Percentiles rank a stretch among this genome's conserved stretches.
These are phyloP conservation scores for Pyricularia sp. DNA, from an alignment of 2,329 filamentous ascomycete species.

Conservation along the genomic window DNA sequence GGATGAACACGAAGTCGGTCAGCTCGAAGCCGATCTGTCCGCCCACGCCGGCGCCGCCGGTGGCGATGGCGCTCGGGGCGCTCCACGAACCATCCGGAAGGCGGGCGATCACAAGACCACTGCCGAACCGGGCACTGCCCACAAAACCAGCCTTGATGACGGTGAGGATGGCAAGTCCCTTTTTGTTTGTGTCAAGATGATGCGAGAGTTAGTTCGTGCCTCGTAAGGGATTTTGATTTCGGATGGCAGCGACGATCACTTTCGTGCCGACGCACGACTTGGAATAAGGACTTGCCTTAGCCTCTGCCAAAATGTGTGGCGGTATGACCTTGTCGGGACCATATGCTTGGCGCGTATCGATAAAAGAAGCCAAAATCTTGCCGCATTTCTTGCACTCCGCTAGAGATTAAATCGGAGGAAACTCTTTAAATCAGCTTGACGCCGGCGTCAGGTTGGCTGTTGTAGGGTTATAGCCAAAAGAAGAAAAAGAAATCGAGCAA, in stretches of 20 bases:
- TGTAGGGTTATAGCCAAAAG: neutral
- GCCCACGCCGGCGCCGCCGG: slow-evolving; percentile 69
- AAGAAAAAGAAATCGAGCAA: neutral
- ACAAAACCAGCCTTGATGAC: slow-evolving; percentile 82
- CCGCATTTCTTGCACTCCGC: slow-evolving; percentile 96
- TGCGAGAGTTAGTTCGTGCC: neutral
- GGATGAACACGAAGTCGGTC: slow-evolving; percentile 94
- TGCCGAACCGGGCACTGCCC: slow-evolving; percentile 69
- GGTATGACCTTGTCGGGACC: slow-evolving; percentile 97
- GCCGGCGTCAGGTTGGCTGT: neutral
- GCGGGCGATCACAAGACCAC: slow-evolving; percentile 68
- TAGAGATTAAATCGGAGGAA: slow-evolving; percentile 22
- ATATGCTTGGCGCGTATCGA: slow-evolving; percentile 86
- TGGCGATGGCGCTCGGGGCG: slow-evolving; percentile 69
- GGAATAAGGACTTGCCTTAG: slow-evolving; percentile 51
- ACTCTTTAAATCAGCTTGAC: neutral
- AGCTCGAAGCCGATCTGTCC: slow-evolving; percentile 80
- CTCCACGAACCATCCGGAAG: slow-evolving; percentile 69
- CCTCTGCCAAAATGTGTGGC: slow-evolving; percentile 73
- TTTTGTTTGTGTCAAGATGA: neutral
- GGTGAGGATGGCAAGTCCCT: slow-evolving; percentile 73
- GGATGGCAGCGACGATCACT: neutral
- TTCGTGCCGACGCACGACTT: neutral
- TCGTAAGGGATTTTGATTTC: neutral
- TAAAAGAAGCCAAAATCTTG: slow-evolving; percentile 88